Base-by-base conservation (phyloP, 306 rosid genomes). In the Casuarina equisetifolia region DNA sequence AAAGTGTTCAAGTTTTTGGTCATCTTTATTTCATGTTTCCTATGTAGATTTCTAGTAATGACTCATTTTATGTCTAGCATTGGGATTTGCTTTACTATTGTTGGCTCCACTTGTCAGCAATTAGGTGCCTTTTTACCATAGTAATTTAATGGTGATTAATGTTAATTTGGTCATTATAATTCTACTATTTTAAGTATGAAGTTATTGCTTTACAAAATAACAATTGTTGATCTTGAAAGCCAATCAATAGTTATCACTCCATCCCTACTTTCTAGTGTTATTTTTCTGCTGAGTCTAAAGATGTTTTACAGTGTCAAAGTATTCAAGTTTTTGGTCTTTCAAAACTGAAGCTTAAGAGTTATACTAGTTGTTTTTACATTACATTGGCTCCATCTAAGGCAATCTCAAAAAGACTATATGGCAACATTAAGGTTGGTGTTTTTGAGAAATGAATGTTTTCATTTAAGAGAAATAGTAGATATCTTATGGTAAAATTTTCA, bases 71-170 rank as follows among this genome's bases (percentile, higher is more conserved):
- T 85, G 86, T 85, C 86, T 92, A 13, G 92, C 86, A 5, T 6
- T 82, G 66, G 96, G 97, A 72, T 85, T 87, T 53, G 51, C 70
- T 55, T 49, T 89, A 59, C 72, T 92, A 50, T 73, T 92, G 52
- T 69, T 90, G 81, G 93, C 97, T 80, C 96, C 96, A 38, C 74
- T 84, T 64, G 32, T 92, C 80, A 89, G 93, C 88, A 83, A 74
- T 74, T 89, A 92, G 96, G 96, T 92, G 80, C 96, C 92, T 1
- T 92, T 89, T 81, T 92, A 90, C 70, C 89, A 92, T 76, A 87
- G 92, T 87, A 89, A 89, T 87, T 92, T 93, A 7, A 90, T 90
- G 96, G 84, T 84, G 35, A 86, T 90, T 17, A 94, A 92, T 51
- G 72, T 92, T 83, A 89, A 90, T 79, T 91, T 90, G 70, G 91